Evolutionary conservation across 177 flowering plant species (phyloP).

Genomic region (Vitis hybrid): DNA sequence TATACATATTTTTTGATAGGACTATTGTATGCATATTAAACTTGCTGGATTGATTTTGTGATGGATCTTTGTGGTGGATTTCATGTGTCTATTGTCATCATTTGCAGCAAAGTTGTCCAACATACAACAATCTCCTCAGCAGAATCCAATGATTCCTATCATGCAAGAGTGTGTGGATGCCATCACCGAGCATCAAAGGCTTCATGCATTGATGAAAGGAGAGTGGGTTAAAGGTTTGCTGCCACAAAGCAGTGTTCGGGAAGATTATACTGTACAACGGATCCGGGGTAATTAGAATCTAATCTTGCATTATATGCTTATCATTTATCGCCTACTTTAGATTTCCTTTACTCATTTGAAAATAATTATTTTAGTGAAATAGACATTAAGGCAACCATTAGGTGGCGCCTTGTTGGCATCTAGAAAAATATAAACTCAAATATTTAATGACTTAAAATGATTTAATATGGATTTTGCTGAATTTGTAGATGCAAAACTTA

Average conservation of each 20-base stretch:
- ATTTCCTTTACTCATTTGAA: background rate
- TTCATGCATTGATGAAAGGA: slow-evolving; percentile 85
- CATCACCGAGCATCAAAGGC: slow-evolving; percentile 91
- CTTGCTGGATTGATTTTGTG: background rate
- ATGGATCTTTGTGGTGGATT: background rate
- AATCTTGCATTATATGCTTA: background rate
- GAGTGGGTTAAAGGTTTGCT: slow-evolving; percentile 88
- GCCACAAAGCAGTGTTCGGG: slow-evolving; percentile 83
- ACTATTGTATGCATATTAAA: background rate
- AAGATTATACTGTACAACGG: slow-evolving; percentile 83
- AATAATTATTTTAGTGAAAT: background rate
- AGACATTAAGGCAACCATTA: background rate
- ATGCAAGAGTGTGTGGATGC: slow-evolving; percentile 90
- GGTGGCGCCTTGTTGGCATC: too few species aligned
- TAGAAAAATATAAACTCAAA: too few species aligned
- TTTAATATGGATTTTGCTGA: too few species aligned
- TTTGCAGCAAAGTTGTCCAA: slow-evolving; percentile 60
- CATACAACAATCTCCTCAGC: slow-evolving; percentile 55
- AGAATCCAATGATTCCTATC: slow-evolving; percentile 46
- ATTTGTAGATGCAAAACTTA: too few species aligned
- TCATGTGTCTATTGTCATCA: slow-evolving; percentile 11
- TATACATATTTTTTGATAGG: background rate
- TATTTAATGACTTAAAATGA: too few species aligned
- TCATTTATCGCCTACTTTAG: background rate
- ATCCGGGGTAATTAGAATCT: slow-evolving; percentile 50